These are phyloP conservation scores for Poa annua DNA, from an alignment of 176 grass and related monocot genomes.

Conservation along the genomic window DNA sequence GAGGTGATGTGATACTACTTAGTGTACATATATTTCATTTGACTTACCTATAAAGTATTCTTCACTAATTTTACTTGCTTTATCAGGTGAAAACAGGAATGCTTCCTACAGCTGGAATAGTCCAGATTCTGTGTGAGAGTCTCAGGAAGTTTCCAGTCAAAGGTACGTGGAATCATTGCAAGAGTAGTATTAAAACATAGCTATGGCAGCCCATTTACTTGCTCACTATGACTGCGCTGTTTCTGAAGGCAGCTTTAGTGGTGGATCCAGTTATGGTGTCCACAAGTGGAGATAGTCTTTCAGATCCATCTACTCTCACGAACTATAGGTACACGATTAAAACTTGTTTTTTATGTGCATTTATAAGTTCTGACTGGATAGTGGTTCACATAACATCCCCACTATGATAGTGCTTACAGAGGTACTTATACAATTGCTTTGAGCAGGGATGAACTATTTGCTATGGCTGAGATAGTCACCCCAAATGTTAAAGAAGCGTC, in stretches of 20 bases:
- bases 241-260: slow-evolving; percentile 92
- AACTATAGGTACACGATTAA: slow-evolving; percentile 55
- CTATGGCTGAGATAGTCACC: slow-evolving; percentile 96
- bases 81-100: slow-evolving; percentile 94
- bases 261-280: slow-evolving; percentile 99
- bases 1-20: neutral
- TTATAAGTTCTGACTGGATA: slow-evolving; percentile 29
- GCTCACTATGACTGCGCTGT: slow-evolving; percentile 34
- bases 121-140: slow-evolving; percentile 72
- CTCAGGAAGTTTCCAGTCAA: slow-evolving; percentile 84
- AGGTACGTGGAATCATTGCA: slow-evolving; percentile 55
- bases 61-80: slow-evolving; percentile 33
- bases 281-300: slow-evolving; percentile 86
- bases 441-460: slow-evolving; percentile 80
- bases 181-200: slow-evolving; percentile 19
- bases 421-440: slow-evolving; percentile 33
- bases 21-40: neutral
- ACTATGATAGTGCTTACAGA: neutral
- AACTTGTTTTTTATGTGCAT: slow-evolving; percentile 11
- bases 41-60: neutral
- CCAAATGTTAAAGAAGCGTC: slow-evolving; percentile 98
- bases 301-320: slow-evolving; percentile 64
- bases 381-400: neutral
- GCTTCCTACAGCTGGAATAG: slow-evolving; percentile 74
- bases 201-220: slow-evolving; percentile 36